Evolutionary conservation across 371 early-diverging fungal genomes (phyloP), one percentile per base, ranked within the genome.

Genomic region (Mortierella sp.): DNA sequence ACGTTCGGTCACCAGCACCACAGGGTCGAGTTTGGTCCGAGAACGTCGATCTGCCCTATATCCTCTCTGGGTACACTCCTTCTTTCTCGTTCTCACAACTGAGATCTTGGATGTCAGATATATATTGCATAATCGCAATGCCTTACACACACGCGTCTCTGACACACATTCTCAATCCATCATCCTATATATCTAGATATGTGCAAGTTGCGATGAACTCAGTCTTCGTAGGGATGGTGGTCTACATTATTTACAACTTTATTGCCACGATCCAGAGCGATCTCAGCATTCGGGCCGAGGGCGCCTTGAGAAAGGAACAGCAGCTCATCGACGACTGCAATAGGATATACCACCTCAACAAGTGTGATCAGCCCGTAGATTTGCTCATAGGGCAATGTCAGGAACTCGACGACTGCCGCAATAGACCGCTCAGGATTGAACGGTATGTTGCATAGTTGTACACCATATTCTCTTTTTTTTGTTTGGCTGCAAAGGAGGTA

Each of bases 41-140:
- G 60, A 86, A 86, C 43, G 83, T 86, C 12, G 87, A 86, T 44
- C 71, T 86, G 54, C 87, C 87, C 3, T 86, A 70, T 38, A 86
- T 86, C 35, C 24, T 86, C n/a, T 71, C 87, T 3, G 87, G 87
- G 87, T 86, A 86, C 3, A 41, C 2, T n/a, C 16, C 44, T 1
- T 41, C 8, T 14, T 38, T 56, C 35, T 8, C n/a, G 5, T 51
- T 55, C 27, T 16, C 46, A 4, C 51, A 35, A 4, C 7, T 18
- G 63, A 14, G 18, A 24, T 41, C 4, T 18, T 6, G 21, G 71
- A 63, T 16, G 3, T n/a, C 11, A 2, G 4, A 70, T 29, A n/a
- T 4, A 32, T 32, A 60, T 29, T 4, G 18, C 5, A 16, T 32
- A 16, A 0, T 18, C 35, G 63, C 21, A 35, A 49, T 14, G 0